Conservation (phyloP, 169 alveolate genomes). For the Plasmodium malariae region DNA sequence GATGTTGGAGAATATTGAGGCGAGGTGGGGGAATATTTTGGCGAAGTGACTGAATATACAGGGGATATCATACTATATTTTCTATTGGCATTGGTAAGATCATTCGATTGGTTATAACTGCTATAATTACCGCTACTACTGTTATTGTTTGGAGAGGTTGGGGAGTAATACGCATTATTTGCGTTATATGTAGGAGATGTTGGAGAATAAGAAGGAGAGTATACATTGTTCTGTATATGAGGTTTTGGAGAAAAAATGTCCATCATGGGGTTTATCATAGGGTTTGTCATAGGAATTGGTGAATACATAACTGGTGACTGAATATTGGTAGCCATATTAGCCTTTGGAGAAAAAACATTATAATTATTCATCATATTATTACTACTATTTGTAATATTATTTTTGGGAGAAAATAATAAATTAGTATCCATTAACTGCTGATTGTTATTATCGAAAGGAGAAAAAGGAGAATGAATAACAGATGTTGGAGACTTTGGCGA, state of each 20-base stretch:
- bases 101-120: constrained; percentile 71
- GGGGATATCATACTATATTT: constrained; percentile 54
- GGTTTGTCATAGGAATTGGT: constrained; percentile 79
- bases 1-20: constrained; percentile 94
- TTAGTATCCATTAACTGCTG: constrained; percentile 41
- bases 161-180: constrained; percentile 78
- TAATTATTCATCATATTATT: constrained; percentile 53
- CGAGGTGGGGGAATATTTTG: constrained; percentile 90
- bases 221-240: constrained; percentile 71
- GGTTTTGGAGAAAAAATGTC: constrained; percentile 73
- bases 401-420: constrained; percentile 22
- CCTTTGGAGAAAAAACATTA: constrained; percentile 82
- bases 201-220: constrained; percentile 85
- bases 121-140: too few species aligned
- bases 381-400: not conserved
- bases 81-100: constrained; percentile 53
- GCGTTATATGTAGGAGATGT: constrained; percentile 86
- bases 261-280: constrained; percentile 78
- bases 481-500: constrained; percentile 91
- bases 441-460: constrained; percentile 55
- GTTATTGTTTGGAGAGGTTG: constrained; percentile 86
- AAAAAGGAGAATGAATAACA: constrained; percentile 76
- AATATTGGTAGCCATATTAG: constrained; percentile 76
- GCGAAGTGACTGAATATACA: constrained; percentile 81
- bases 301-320: constrained; percentile 85